These are phyloP conservation scores for Rhytidiadelphus loreus DNA, from an alignment of 225 moss, liverwort and hornwort genomes.

Conservation along the genomic window DNA sequence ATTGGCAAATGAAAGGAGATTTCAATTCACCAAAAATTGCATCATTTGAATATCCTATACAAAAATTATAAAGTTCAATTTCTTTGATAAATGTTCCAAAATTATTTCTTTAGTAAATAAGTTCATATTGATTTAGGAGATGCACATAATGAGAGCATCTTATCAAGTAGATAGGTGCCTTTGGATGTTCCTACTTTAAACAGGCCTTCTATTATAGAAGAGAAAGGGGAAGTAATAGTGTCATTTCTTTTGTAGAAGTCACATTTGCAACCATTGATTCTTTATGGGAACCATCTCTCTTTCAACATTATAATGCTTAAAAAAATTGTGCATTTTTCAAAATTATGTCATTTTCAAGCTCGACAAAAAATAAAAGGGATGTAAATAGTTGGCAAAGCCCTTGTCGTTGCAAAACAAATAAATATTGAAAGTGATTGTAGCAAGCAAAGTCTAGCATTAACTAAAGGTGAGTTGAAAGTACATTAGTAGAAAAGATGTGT, in stretches of 20 bases:
- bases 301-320: background rate
- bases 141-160: background rate
- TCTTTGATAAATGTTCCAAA: background rate
- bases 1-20: background rate
- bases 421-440: background rate
- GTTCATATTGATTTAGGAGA: background rate
- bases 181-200: background rate
- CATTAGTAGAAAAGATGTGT: background rate
- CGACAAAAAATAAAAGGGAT: no score
- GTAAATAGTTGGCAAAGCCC: background rate
- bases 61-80: background rate
- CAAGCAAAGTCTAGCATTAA: background rate
- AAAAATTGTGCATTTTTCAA: no score
- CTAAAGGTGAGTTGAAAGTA: background rate
- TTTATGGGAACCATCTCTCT: background rate
- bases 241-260: background rate
- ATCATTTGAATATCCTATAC: background rate
- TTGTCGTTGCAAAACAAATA: background rate
- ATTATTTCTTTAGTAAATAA: background rate
- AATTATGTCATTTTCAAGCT: background rate
- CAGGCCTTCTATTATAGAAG: rapidly evolving
- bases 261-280: background rate
- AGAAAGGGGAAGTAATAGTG: rapidly evolving
- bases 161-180: rapidly evolving
- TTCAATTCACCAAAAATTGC: background rate